phyloP scores from a whole-genome alignment of 108 stramenopile genomes.

The Fistulifera pelliculosa region DNA sequence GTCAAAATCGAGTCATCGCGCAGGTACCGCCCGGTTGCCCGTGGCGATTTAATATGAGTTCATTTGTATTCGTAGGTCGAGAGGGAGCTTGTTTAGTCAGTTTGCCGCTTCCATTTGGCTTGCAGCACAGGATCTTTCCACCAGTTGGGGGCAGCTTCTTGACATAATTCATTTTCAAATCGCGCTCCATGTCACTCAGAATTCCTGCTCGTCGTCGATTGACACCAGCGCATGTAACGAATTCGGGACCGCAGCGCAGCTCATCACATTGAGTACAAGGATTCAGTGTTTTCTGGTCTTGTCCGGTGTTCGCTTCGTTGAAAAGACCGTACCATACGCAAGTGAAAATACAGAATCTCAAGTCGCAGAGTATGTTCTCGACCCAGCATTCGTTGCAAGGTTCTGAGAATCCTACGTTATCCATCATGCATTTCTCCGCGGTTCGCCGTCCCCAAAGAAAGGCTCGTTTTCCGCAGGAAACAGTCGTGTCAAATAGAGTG shows the following conservation, averaged over 20 bases:
- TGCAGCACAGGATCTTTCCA: background rate
- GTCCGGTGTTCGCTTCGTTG: slow-evolving; percentile 6
- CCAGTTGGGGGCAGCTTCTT: slow-evolving; percentile 1
- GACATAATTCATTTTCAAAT: slow-evolving; percentile 6
- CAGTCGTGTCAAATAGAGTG: slow-evolving; percentile 18
- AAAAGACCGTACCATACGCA: slow-evolving; percentile 19
- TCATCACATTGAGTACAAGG: slow-evolving; percentile 36
- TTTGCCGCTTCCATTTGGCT: background rate
- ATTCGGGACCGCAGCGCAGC: slow-evolving; percentile 36
- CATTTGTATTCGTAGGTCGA: no score
- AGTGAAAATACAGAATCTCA: slow-evolving; percentile 16
- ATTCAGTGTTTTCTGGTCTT: slow-evolving; percentile 15
- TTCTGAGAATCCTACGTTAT: slow-evolving; percentile 14
- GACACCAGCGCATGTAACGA: slow-evolving; percentile 35
- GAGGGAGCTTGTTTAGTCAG: no score
- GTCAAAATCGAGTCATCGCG: no score
- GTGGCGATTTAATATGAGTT: no score
- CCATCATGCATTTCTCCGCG: slow-evolving; percentile 14
- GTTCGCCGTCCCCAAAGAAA: slow-evolving; percentile 8
- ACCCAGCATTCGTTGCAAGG: slow-evolving; percentile 26
- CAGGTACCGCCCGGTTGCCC: no score
- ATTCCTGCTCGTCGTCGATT: slow-evolving; percentile 33
- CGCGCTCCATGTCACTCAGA: slow-evolving; percentile 30
- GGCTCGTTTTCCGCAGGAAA: slow-evolving; percentile 13
- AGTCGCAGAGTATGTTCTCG: slow-evolving; percentile 21